Evolutionary conservation across 352 stramenopile genomes (phyloP).

Genomic region (Globisporangium sylvaticum): DNA sequence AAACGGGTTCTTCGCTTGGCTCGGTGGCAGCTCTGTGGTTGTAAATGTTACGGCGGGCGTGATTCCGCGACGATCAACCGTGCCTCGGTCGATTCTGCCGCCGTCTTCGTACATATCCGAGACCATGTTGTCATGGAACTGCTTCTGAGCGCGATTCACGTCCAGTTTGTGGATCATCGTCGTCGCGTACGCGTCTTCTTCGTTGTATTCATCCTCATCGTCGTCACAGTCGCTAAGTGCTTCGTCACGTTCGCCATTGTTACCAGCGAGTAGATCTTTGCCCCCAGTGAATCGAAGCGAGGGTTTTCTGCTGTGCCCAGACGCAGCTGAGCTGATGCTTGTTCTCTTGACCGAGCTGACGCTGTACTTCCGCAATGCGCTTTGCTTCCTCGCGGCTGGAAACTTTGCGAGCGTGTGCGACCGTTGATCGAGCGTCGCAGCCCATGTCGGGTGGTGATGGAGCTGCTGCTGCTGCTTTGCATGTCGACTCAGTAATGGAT

Average conservation of each 20-base stretch:
- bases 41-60: constrained; percentile 66
- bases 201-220: neutral
- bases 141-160: constrained; percentile 16
- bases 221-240: neutral
- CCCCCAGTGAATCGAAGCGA: constrained; percentile 2
- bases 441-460: constrained; percentile 4
- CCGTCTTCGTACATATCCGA: constrained; percentile 40
- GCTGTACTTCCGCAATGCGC: constrained; percentile 11
- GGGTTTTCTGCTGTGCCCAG: neutral
- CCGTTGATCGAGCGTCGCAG: constrained; percentile 8
- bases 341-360: neutral
- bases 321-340: constrained; percentile 7
- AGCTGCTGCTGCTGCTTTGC: neutral
- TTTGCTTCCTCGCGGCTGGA: constrained; percentile 1
- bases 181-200: constrained; percentile 8
- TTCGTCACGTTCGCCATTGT: constrained; percentile 7
- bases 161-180: constrained; percentile 16
- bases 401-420: constrained; percentile 2
- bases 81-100: constrained; percentile 33
- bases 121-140: constrained; percentile 25
- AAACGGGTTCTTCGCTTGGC: constrained; percentile 40
- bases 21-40: constrained; percentile 47
- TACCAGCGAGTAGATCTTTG: neutral
- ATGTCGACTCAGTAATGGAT: neutral
- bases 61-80: constrained; percentile 53